Percentiles rank a stretch among this genome's conserved stretches.
These are phyloP conservation scores for Cystoisospora suis DNA, from an alignment of 169 alveolate genomes.

Conservation along the genomic window DNA sequence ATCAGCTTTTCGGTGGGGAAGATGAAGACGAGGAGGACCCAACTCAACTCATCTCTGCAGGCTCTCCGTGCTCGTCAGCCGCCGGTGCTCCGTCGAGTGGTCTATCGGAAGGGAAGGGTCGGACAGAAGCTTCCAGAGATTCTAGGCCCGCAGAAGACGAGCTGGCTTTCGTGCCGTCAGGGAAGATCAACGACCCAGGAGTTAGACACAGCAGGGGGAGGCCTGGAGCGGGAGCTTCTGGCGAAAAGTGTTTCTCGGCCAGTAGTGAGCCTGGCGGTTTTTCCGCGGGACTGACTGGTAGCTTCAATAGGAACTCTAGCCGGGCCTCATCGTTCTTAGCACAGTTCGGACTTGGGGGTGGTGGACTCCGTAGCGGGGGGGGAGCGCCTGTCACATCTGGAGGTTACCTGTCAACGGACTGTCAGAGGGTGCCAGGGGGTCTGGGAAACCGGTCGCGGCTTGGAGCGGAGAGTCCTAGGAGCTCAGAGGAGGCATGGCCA, in stretches of 20 bases:
- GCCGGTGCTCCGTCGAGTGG: not conserved
- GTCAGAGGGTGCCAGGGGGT: not conserved
- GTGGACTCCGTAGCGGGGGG: not conserved
- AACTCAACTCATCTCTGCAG: no score
- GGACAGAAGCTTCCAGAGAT: no score
- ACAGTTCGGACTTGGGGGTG: slow-evolving; percentile 6
- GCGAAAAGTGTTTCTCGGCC: no score
- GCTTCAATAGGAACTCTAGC: not conserved
- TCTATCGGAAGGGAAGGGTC: not conserved
- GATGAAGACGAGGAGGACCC: not conserved
- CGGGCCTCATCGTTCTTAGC: not conserved
- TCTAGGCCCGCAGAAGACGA: no score
- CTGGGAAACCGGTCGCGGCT: not conserved
- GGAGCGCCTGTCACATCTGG: not conserved
- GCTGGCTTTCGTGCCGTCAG: no score
- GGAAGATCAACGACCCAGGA: no score
- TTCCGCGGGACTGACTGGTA: not conserved
- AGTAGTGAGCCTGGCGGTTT: no score
- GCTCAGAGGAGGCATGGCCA: not conserved
- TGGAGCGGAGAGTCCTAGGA: not conserved
- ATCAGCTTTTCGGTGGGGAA: slow-evolving; percentile 10
- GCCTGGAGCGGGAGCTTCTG: not conserved
- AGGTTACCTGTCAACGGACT: no score
- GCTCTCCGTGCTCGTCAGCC: no score
- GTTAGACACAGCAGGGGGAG: not conserved